These are phyloP conservation scores for Rhynchospora pubera DNA, from an alignment of 176 grass and related monocot genomes.

Conservation along the genomic window DNA sequence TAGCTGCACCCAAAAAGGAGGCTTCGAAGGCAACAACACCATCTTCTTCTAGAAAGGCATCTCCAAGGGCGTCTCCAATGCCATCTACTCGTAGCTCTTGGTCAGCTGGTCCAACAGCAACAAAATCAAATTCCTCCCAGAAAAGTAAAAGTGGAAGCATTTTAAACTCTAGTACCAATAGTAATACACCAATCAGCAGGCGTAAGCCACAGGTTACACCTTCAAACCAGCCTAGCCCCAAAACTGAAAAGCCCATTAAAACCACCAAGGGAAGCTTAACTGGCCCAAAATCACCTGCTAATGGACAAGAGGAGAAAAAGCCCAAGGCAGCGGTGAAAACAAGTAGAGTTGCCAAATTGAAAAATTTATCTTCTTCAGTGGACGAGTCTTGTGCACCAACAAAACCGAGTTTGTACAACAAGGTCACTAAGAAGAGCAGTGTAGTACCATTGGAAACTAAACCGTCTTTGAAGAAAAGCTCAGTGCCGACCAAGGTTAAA, in stretches of 20 bases:
- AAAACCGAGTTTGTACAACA: slow-evolving; percentile 59
- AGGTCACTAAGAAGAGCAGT: slow-evolving; percentile 92
- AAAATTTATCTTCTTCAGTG: slow-evolving; percentile 43
- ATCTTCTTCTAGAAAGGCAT: slow-evolving; percentile 37
- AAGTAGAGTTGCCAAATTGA: slow-evolving; percentile 35
- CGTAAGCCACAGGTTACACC: slow-evolving; percentile 34
- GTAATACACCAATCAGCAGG: slow-evolving; percentile 47
- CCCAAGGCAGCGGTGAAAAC: slow-evolving; percentile 38
- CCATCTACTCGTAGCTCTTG: slow-evolving; percentile 60
- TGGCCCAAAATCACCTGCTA: slow-evolving; percentile 31
- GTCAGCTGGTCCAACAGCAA: slow-evolving; percentile 62
- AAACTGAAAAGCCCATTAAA: slow-evolving; percentile 44
- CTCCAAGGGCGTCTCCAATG: slow-evolving; percentile 59
- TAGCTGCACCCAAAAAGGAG: slow-evolving; percentile 63
- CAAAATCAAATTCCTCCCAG: slow-evolving; percentile 57
- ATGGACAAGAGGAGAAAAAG: slow-evolving; percentile 63
- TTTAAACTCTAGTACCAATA: slow-evolving; percentile 20
- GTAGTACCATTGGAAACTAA: slow-evolving; percentile 86
- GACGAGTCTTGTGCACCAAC: slow-evolving; percentile 40
- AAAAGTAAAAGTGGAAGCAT: slow-evolving; percentile 36
- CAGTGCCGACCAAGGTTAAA: slow-evolving; percentile 51
- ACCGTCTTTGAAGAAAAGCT: slow-evolving; percentile 57
- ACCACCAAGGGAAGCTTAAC: slow-evolving; percentile 37
- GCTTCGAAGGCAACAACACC: slow-evolving; percentile 48
- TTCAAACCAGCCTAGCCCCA: slow-evolving; percentile 43